Conservation (phyloP, 1,139 yeast species). For the Casaregolazyma suthepensis region DNA sequence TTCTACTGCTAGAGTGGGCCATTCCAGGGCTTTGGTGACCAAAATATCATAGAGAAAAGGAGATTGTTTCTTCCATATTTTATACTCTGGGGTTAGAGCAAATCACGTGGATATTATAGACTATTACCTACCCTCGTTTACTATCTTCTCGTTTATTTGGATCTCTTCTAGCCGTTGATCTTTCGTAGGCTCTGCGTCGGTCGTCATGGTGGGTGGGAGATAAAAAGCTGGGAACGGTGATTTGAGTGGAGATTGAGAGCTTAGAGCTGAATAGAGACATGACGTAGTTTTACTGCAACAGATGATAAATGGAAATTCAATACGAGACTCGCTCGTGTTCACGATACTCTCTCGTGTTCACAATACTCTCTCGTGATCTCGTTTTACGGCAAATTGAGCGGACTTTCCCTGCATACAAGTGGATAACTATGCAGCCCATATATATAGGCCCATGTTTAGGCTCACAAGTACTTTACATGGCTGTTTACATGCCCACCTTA, state of each 20-base stretch:
- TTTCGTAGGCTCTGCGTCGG: slow-evolving; percentile 2
- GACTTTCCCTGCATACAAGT: not conserved
- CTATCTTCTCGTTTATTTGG: slow-evolving; percentile 43
- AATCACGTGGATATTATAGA: not conserved
- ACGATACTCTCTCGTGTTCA: no score
- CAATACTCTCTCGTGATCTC: no score
- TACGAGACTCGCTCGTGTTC: no score
- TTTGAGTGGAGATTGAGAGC: no score
- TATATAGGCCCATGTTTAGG: no score
- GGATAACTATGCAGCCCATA: not conserved
- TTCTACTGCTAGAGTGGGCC: slow-evolving; percentile 43
- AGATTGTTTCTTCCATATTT: slow-evolving; percentile 78
- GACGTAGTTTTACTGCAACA: no score
- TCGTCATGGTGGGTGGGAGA: slow-evolving; percentile 8
- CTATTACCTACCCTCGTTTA: slow-evolving; percentile 36
- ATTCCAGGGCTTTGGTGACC: slow-evolving; percentile 56
- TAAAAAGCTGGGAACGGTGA: not conserved
- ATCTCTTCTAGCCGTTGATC: slow-evolving; percentile 34
- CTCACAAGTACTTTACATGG: no score
- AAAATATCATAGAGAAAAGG: slow-evolving; percentile 78
- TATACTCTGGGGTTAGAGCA: slow-evolving; percentile 22
- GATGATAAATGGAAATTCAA: no score
- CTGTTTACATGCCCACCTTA: not conserved
- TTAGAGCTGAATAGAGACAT: no score
- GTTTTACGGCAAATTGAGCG: not conserved